Evolutionary conservation across 352 stramenopile genomes (phyloP), one percentile per base, ranked within the genome.

Genomic region (Globisporangium irregulare): DNA sequence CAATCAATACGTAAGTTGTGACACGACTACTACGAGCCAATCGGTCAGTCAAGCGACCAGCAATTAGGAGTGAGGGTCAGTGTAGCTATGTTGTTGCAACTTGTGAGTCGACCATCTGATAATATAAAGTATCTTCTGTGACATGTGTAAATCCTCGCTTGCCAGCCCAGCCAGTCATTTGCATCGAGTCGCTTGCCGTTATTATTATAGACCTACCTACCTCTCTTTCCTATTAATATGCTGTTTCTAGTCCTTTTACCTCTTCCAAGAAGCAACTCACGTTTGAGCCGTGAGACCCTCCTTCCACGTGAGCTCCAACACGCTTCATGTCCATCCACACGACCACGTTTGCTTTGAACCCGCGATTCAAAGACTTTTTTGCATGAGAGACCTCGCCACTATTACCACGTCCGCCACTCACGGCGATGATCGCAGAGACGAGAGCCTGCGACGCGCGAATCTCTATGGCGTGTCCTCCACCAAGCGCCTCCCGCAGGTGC

Each of bases 381-480:
- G 55, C 55, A 60, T 61, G 55, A 61, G 55, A 48, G 55, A 61
- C 8, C 55, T 61, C 25, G 20, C 20, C 18, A 2, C 18, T 46
- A 38, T 38, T 38, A 22, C 20, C 18, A 43, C 29, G 14, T 20
- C 20, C 20, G 55, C 29, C 4, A 48, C 29, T 18, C 55, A 20
- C 27, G 55, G 20, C 18, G 55, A 48, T 61, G 55, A 3, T 22
- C 55, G 55, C 27, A 20, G 60, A 1, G 46, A 65, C 4, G 80
- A 88, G 22, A 48, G 64, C 29, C 64, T 76, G 53, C 78, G 80
- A 18, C 78, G 82, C 48, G 61, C 72, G 1, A 73, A 67, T 10
- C 68, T 90, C 12, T 90, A 90, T 32, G 71, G 75, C 38, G 22
- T 79, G 18, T 64, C 78, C 18, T 76, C 73, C 25, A 60, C 54